A percentile compares a stretch with the other conserved stretches of the same genome.
Evolutionary conservation across 2,329 filamentous ascomycete genomes (phyloP).

Genomic region (Penicillium italicum): DNA sequence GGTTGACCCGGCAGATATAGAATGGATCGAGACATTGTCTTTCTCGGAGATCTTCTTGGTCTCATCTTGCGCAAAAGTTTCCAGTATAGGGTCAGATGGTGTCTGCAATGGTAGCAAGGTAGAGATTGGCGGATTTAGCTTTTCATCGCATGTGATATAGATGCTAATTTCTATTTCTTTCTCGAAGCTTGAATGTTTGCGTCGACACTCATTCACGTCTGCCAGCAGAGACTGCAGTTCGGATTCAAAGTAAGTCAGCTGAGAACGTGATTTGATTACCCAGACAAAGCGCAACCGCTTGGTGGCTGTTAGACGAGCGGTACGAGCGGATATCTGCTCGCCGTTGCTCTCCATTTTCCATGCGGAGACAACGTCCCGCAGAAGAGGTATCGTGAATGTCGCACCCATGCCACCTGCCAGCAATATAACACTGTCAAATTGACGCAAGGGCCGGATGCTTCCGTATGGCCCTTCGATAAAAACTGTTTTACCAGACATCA

Average conservation of each 20-base stretch:
- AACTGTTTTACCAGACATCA: constrained; percentile 34
- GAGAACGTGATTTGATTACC: constrained; percentile 55
- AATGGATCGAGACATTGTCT: constrained; percentile 27
- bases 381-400: constrained; percentile 55
- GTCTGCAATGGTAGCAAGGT: constrained; percentile 7
- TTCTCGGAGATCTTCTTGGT: constrained; percentile 14
- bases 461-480: constrained; percentile 57
- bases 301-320: constrained; percentile 38
- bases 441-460: constrained; percentile 49
- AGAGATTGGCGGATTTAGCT: constrained; percentile 38
- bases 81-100: neutral
- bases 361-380: constrained; percentile 53
- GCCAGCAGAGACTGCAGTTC: constrained; percentile 48
- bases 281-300: constrained; percentile 55
- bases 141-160: constrained; percentile 54
- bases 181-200: constrained; percentile 28
- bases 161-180: constrained; percentile 51
- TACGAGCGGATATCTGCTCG: constrained; percentile 7
- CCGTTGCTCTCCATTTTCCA: constrained; percentile 38
- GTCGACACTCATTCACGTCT: constrained; percentile 41
- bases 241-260: constrained; percentile 52
- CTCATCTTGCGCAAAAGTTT: neutral
- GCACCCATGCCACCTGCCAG: constrained; percentile 60
- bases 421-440: constrained; percentile 60
- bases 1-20: constrained; percentile 8